phyloP scores from a whole-genome alignment of 768 basidiomycete genomes.

The Termitomyces sp. region DNA sequence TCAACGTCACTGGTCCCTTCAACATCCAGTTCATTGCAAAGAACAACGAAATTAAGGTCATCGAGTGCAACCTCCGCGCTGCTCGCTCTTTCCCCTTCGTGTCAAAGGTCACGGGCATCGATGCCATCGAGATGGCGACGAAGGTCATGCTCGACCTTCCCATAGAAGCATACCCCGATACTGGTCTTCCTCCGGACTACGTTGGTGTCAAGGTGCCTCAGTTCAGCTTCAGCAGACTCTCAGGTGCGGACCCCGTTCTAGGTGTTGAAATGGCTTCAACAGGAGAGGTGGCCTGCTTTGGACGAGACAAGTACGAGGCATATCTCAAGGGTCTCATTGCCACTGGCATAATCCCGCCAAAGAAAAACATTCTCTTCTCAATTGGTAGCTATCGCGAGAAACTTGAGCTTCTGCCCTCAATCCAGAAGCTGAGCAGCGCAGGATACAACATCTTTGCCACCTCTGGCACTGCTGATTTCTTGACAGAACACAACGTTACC shows the following conservation, averaged over 20 bases:
- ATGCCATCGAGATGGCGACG: constrained; percentile 98
- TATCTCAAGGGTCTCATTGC: constrained; percentile 97
- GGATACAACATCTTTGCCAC: constrained; percentile 98
- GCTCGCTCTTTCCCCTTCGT: constrained; percentile 99
- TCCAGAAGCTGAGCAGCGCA: constrained; percentile 88
- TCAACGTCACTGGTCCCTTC: constrained; percentile 97
- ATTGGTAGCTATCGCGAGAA: constrained; percentile 98
- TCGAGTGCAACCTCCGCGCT: constrained; percentile 97
- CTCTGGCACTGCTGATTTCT: constrained; percentile 94
- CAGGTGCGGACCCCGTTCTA: constrained; percentile 94
- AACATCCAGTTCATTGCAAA: constrained; percentile 99
- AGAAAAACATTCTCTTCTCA: constrained; percentile 97
- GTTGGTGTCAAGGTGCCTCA: constrained; percentile 99
- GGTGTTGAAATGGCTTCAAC: constrained; percentile 99
- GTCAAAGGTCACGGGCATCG: constrained; percentile 95
- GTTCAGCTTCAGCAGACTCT: constrained; percentile 95
- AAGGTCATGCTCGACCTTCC: constrained; percentile 95
- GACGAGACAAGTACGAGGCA: constrained; percentile 95
- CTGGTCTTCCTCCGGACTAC: constrained; percentile 84
- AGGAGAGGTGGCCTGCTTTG: constrained; percentile 98
- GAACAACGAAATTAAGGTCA: constrained; percentile 99
- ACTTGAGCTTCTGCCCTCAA: constrained; percentile 89
- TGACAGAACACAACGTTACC: constrained; percentile 93
- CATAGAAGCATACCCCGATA: constrained; percentile 85
- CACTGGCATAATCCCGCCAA: constrained; percentile 89